These are phyloP conservation scores for Gentiana straminea DNA, from an alignment of 257 asterid genomes.

Conservation along the genomic window DNA sequence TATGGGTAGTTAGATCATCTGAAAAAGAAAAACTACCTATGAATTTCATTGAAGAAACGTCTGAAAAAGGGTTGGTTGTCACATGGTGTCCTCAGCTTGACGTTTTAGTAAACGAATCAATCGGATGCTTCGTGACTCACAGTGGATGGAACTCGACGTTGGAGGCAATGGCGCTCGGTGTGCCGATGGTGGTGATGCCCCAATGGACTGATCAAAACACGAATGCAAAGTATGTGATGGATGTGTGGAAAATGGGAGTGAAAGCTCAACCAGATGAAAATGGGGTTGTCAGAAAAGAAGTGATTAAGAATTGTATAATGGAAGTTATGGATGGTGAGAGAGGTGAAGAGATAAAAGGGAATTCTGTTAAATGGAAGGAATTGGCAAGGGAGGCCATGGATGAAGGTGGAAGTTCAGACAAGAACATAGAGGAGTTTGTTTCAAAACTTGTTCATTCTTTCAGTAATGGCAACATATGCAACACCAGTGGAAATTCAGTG, in stretches of 20 bases:
- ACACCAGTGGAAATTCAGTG: no score
- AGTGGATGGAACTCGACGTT: conserved; percentile 11
- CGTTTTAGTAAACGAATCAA: conserved; percentile 7
- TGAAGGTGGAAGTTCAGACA: conserved; percentile 44
- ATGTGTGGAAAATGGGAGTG: conserved; percentile 34
- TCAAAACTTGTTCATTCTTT: no score
- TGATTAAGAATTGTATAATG: no score
- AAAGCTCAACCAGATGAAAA: conserved; percentile 14
- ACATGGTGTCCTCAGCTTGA: conserved; percentile 23
- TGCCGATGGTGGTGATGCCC: conserved; percentile 18
- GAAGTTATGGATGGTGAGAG: no score
- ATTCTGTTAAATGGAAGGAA: conserved; percentile 6
- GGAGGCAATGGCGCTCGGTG: conserved; percentile 32
- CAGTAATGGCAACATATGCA: no score
- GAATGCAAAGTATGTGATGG: conserved; percentile 23
- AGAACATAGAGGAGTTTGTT: conserved; percentile 21
- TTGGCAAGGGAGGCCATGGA: conserved; percentile 28
- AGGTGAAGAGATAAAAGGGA: no score
- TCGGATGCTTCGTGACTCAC: conserved; percentile 31
- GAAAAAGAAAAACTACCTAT: no score
- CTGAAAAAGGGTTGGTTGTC: no score
- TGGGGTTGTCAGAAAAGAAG: conserved; percentile 15
- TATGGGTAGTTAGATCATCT: no score
- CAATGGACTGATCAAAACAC: conserved; percentile 43
- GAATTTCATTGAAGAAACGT: no score